These are phyloP conservation scores for Mytilinidion resinicola DNA, from an alignment of 495 filamentous ascomycete genomes.

Conservation along the genomic window DNA sequence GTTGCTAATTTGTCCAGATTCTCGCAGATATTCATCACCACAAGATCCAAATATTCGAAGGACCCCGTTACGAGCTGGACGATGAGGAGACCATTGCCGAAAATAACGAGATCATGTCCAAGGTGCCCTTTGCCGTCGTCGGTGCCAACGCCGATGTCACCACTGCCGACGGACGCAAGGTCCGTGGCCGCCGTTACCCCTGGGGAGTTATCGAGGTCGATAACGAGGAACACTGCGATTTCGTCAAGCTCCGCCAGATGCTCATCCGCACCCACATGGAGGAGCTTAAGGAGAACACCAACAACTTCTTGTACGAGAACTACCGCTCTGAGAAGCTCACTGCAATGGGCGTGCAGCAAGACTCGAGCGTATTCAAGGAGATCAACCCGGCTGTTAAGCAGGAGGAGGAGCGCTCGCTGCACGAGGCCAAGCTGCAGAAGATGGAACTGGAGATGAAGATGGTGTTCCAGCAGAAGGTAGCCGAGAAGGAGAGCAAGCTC, in stretches of 20 bases:
- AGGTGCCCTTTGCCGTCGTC: conserved; percentile 97
- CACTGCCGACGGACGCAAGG: conserved; percentile 86
- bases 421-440: conserved; percentile 99
- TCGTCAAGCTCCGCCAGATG: conserved; percentile 99
- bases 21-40: conserved; percentile 95
- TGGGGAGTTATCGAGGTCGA: conserved; percentile 99
- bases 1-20: conserved; percentile 55
- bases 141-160: conserved; percentile 91
- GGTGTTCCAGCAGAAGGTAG: conserved; percentile 99
- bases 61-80: conserved; percentile 94
- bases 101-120: conserved; percentile 99
- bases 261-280: conserved; percentile 99
- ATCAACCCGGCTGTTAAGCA: conserved; percentile 99
- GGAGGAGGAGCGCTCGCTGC: conserved; percentile 92
- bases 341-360: conserved; percentile 95
- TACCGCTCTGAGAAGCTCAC: conserved; percentile 99
- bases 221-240: conserved; percentile 99
- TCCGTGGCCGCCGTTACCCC: conserved; percentile 92
- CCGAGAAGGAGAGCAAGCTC: conserved; percentile 98
- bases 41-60: conserved; percentile 97
- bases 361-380: conserved; percentile 99
- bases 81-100: conserved; percentile 99
- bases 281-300: conserved; percentile 99
- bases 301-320: conserved; percentile 97
- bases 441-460: conserved; percentile 99